Percentiles rank a stretch among this genome's conserved stretches.
Conservation (phyloP, 1,139 yeast species). For the Zygosaccharomyces sapae region DNA sequence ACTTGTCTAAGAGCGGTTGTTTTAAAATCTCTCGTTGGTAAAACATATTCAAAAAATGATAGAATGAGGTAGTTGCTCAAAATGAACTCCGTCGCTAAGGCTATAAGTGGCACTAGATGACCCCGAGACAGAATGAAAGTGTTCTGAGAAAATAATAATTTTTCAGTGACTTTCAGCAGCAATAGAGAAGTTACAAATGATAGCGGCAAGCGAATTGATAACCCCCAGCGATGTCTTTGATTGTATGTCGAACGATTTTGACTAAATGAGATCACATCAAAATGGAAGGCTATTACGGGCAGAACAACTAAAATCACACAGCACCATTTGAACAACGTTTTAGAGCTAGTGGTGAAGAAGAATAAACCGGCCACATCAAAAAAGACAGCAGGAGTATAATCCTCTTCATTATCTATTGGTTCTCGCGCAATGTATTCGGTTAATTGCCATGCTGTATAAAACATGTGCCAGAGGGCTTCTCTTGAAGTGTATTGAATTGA, state of each 20-base stretch:
- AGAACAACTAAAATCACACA: conserved; percentile 47
- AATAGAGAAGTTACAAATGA: conserved; percentile 46
- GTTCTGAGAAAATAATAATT: conserved; percentile 37
- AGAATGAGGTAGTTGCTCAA: conserved; percentile 54
- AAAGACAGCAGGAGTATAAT: conserved; percentile 50
- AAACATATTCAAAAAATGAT: conserved; percentile 47
- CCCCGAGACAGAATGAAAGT: conserved; percentile 59
- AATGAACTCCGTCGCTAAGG: conserved; percentile 45
- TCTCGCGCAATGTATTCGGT: conserved; percentile 42
- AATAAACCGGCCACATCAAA: conserved; percentile 55
- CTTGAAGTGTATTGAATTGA: conserved; percentile 59
- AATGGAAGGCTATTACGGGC: conserved; percentile 51
- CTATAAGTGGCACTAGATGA: conserved; percentile 46
- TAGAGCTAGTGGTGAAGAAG: conserved; percentile 53
- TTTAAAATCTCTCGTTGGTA: conserved; percentile 68
- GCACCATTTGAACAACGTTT: conserved; percentile 46
- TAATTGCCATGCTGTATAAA: conserved; percentile 62
- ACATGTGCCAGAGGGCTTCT: conserved; percentile 75
- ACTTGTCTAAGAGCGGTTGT: conserved; percentile 59
- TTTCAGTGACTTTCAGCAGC: conserved; percentile 35
- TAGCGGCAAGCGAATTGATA: conserved; percentile 56
- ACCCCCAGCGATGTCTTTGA: conserved; percentile 46
- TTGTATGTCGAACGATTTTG: conserved; percentile 39
- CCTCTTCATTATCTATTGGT: conserved; percentile 27
- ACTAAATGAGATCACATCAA: conserved; percentile 40